Evolutionary conservation across 2,329 filamentous ascomycete genomes (phyloP).

Genomic region (Penicillium sumatraense): DNA sequence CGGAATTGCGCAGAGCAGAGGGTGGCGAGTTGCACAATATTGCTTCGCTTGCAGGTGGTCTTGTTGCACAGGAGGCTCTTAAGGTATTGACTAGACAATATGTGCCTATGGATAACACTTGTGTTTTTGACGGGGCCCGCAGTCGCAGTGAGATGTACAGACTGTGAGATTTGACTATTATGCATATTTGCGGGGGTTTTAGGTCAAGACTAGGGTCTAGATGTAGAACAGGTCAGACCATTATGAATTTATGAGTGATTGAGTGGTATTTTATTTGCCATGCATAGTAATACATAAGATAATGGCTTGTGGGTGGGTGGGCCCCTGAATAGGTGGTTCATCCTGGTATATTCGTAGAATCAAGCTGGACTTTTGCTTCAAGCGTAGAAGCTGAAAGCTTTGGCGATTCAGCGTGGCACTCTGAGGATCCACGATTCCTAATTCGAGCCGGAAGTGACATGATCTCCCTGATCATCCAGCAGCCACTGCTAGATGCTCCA

Average conservation of each 20-base stretch:
- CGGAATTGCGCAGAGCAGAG: constrained; percentile 74
- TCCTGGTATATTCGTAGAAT: too few relatives aligned
- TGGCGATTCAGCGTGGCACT: too few relatives aligned
- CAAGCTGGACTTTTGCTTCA: too few relatives aligned
- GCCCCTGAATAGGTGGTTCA: too few relatives aligned
- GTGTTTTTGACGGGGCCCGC: constrained; percentile 65
- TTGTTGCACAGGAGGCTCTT: constrained; percentile 96
- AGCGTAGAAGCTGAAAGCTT: too few relatives aligned
- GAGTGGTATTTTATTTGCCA: too few relatives aligned
- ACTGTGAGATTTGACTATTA: constrained; percentile 36
- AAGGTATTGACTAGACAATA: constrained; percentile 74
- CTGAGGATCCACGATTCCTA: neutral
- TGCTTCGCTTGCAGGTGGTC: constrained; percentile 81
- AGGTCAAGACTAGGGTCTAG: neutral
- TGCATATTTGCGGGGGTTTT: neutral
- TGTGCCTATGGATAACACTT: constrained; percentile 66
- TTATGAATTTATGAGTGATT: constrained; percentile 4
- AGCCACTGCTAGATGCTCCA: too few relatives aligned
- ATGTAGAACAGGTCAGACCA: too few relatives aligned
- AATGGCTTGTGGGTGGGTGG: too few relatives aligned
- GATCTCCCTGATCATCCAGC: too few relatives aligned
- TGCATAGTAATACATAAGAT: too few relatives aligned
- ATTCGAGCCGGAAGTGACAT: neutral
- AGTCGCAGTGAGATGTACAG: constrained; percentile 60
- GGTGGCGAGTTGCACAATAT: constrained; percentile 93